Base-by-base conservation (phyloP, 1,284 basidiomycete genomes). In the Bondarzewia mesenterica region DNA sequence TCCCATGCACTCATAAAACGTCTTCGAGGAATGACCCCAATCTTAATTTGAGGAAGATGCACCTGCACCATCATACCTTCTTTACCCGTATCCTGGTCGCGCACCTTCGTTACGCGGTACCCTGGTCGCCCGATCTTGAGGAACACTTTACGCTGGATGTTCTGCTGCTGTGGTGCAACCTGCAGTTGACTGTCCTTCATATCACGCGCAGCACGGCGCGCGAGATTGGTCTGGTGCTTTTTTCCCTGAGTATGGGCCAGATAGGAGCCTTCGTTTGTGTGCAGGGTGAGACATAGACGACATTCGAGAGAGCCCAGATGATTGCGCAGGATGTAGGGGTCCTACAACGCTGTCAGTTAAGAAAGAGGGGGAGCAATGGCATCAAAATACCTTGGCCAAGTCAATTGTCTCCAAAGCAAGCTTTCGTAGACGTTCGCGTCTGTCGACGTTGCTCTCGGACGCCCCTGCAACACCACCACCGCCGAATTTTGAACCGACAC, bases 1-100 rank as follows among this genome's bases (percentile, higher is more conserved):
- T 99, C 96, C 81, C 94, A 99, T 51, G 91, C 89, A 60, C 89
- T 92, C 96, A 99, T 99, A 70, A 98, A 96, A 46, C 96, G 78
- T 57, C 93, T 76, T 52, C 93, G 73, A 27, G 96, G 96, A 41
- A 82, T 70, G 42, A 96, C 88, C 18, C 77, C 92, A 3, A 80
- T 69, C 65, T 94, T 96, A 58, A 96, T 91, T 71, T 98, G 91
- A 2, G 95, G 96, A 41, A 98, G 75, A 64, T 94, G 91, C 1
- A 99, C 85, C 60, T 98, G 94, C 49, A 99, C 96, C 75, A 98
- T 85, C 77, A 99, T 85, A 4, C 96, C 96, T 67, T 90, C 88
- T 63, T 88, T 88, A 10, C 82, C 81, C 0, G 82, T 82, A 55
- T 86, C 80, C 49, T 69, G 71, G 58, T 93, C 90, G 25, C 89